Evolutionary conservation across 2,329 filamentous ascomycete species (phyloP).

Genomic region (Endocalyx cinctus): DNA sequence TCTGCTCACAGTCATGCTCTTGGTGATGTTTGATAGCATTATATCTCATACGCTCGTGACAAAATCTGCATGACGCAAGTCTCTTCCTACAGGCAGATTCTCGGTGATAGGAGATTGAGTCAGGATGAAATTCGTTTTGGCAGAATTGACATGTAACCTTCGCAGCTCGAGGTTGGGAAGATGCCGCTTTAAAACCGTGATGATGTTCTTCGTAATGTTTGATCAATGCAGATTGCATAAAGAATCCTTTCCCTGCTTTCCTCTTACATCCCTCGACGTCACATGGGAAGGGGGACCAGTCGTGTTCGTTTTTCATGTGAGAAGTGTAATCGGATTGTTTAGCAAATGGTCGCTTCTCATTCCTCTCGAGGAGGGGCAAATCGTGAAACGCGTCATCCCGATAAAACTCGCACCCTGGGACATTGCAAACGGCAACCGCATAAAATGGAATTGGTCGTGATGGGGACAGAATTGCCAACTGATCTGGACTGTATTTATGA

Average conservation of each 20-base stretch:
- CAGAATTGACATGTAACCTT: no score
- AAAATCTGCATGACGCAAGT: no score
- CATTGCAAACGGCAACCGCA: slow-evolving; percentile 4
- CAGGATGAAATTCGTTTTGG: no score
- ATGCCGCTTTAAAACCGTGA: no score
- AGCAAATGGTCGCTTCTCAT: slow-evolving; percentile 6
- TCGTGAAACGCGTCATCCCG: slow-evolving; percentile 2
- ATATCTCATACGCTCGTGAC: no score
- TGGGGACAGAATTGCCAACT: slow-evolving; percentile 2
- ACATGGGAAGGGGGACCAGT: slow-evolving; percentile 11
- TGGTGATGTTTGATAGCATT: no score
- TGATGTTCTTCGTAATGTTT: no score
- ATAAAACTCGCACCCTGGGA: slow-evolving; percentile 9
- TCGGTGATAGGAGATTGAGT: no score
- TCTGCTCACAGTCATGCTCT: no score
- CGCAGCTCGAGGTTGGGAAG: no score
- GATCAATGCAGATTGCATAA: no score
- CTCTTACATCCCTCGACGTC: slow-evolving; percentile 6
- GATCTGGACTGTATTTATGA: slow-evolving; percentile 1
- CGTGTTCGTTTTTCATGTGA: slow-evolving; percentile 11
- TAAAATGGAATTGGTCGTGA: slow-evolving; percentile 1
- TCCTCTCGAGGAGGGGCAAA: not conserved
- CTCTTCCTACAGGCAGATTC: no score
- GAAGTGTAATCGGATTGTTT: slow-evolving; percentile 8
- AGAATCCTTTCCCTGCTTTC: slow-evolving; percentile 6